Evolutionary conservation across 1,284 basidiomycete species (phyloP).

Genomic region (Bjerkandera adusta): DNA sequence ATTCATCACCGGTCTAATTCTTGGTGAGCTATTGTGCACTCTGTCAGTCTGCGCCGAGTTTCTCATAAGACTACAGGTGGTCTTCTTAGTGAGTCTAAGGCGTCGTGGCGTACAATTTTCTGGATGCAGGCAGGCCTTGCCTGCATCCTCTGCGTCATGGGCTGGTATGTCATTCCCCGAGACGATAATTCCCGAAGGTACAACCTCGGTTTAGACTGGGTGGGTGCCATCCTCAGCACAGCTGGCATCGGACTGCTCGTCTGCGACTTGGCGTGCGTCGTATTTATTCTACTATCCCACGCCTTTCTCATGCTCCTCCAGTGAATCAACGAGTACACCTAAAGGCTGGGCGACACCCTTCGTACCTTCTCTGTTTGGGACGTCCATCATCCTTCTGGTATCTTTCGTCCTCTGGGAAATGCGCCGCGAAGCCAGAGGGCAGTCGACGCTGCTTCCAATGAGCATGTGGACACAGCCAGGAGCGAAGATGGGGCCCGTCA

Average conservation of each 20-base stretch:
- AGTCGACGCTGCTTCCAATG: slow-evolving; percentile 31
- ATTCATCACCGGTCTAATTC: slow-evolving; percentile 31
- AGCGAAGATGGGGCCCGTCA: slow-evolving; percentile 27
- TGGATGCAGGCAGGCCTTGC: slow-evolving; percentile 34
- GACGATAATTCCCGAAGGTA: slow-evolving; percentile 22
- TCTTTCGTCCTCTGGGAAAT: slow-evolving; percentile 30
- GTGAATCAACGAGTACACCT: slow-evolving; percentile 30
- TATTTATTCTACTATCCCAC: neutral
- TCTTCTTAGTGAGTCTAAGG: slow-evolving; percentile 28
- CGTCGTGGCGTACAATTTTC: slow-evolving; percentile 33
- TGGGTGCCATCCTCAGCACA: slow-evolving; percentile 31
- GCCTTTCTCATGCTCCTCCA: slow-evolving; percentile 13
- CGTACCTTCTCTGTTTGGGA: slow-evolving; percentile 27
- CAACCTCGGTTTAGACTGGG: slow-evolving; percentile 34
- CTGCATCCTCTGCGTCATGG: slow-evolving; percentile 25
- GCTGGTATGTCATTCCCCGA: slow-evolving; percentile 21
- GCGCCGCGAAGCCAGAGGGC: slow-evolving; percentile 26
- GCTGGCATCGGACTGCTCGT: slow-evolving; percentile 32
- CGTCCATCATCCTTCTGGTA: slow-evolving; percentile 27
- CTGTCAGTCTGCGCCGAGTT: neutral
- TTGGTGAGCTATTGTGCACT: slow-evolving; percentile 20
- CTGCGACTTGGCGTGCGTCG: slow-evolving; percentile 32
- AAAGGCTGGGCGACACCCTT: slow-evolving; percentile 33
- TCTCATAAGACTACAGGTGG: slow-evolving; percentile 21
- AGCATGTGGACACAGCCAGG: slow-evolving; percentile 32